These are phyloP conservation scores for Halenospora varia DNA, from an alignment of 495 filamentous ascomycete species.

Conservation along the genomic window DNA sequence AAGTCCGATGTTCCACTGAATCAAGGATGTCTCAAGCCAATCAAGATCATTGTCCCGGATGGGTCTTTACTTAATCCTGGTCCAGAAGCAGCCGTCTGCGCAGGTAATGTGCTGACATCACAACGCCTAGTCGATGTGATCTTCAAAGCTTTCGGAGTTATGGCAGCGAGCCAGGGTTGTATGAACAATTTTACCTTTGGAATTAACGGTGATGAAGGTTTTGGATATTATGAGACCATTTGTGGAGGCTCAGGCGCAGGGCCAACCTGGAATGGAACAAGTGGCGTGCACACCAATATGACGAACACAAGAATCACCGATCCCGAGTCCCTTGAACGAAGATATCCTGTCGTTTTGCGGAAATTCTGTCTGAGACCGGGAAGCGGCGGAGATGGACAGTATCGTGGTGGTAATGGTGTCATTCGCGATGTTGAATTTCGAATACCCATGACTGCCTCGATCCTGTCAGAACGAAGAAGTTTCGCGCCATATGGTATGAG, in stretches of 20 bases:
- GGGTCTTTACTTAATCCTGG: slow-evolving; percentile 82
- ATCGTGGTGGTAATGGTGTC: slow-evolving; percentile 85
- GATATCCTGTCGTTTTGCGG: slow-evolving; percentile 86
- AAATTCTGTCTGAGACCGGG: slow-evolving; percentile 73
- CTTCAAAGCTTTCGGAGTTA: slow-evolving; percentile 83
- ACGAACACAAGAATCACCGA: slow-evolving; percentile 99
- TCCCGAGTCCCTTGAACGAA: slow-evolving; percentile 85
- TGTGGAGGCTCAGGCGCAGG: slow-evolving; percentile 90
- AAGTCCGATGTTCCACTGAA: slow-evolving; percentile 92
- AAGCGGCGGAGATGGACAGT: slow-evolving; percentile 68
- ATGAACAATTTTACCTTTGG: slow-evolving; percentile 89
- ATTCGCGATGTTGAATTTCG: slow-evolving; percentile 93
- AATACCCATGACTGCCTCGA: slow-evolving; percentile 80
- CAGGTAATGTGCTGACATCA: slow-evolving; percentile 87
- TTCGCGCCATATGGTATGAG: slow-evolving; percentile 84
- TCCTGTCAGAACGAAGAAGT: slow-evolving; percentile 82
- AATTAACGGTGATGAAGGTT: slow-evolving; percentile 63
- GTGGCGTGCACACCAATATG: slow-evolving; percentile 94
- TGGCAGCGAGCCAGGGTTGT: slow-evolving; percentile 86
- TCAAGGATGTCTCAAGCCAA: slow-evolving; percentile 88
- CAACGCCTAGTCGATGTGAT: slow-evolving; percentile 95
- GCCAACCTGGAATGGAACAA: slow-evolving; percentile 80
- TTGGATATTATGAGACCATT: slow-evolving; percentile 98
- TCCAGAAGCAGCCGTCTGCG: slow-evolving; percentile 85
- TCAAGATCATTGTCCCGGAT: slow-evolving; percentile 79